These are phyloP conservation scores for Suillus ampliporus DNA, from an alignment of 768 basidiomycete species.

Conservation along the genomic window DNA sequence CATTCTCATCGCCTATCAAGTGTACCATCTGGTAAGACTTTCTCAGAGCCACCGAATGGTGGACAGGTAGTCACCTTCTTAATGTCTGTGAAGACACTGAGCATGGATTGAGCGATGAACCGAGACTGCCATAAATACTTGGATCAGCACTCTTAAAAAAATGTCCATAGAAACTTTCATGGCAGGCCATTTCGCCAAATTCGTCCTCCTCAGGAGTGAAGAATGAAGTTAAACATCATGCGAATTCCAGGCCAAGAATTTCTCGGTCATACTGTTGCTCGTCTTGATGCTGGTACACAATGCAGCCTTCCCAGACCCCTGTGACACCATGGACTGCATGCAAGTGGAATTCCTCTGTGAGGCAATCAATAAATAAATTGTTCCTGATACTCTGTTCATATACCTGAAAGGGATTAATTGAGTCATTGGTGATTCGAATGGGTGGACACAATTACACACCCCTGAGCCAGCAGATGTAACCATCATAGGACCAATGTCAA, in stretches of 20 bases:
- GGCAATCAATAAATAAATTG: constrained; percentile 67
- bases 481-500: constrained; percentile 72
- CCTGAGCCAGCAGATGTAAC: constrained; percentile 80
- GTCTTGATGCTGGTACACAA: constrained; percentile 46
- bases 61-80: too few species aligned
- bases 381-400: constrained; percentile 58
- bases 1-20: too few species aligned
- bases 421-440: background rate
- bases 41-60: too few species aligned
- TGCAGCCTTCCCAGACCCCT: constrained; percentile 41
- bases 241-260: constrained; percentile 34
- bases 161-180: too few species aligned
- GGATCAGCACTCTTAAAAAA: too few species aligned
- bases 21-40: too few species aligned
- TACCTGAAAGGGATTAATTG: constrained; percentile 35
- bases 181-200: too few species aligned
- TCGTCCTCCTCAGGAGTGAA: too few species aligned
- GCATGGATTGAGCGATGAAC: too few species aligned
- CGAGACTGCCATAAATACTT: too few species aligned
- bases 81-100: too few species aligned
- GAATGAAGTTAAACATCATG: constrained; percentile 68
- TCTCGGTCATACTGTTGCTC: constrained; percentile 44
- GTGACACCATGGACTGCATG: constrained; percentile 38
- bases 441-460: constrained; percentile 42
- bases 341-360: constrained; percentile 68